A percentile compares a stretch with the other conserved stretches of the same genome.
These are phyloP conservation scores for Acephala macrosclerotiorum DNA, from an alignment of 2,329 filamentous ascomycete species.

Conservation along the genomic window DNA sequence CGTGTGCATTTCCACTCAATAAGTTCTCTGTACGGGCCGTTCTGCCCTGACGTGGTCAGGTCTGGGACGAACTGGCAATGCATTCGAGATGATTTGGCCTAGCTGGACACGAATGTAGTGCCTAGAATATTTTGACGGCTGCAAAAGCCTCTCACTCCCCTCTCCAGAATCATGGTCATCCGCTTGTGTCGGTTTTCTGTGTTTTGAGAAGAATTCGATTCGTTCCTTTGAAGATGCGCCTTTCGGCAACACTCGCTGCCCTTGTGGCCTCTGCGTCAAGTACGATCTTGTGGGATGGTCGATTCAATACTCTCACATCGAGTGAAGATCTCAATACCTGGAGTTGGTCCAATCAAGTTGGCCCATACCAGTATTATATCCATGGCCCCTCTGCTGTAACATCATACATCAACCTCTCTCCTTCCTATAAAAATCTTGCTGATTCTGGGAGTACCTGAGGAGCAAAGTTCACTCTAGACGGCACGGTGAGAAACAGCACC, in stretches of 20 bases:
- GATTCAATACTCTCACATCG: conserved; percentile 66
- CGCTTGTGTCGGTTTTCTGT: conserved; percentile 12
- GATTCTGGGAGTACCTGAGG: conserved; percentile 69
- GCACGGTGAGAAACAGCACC: conserved; percentile 45
- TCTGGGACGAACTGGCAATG: not conserved
- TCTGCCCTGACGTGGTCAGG: conserved; percentile 7
- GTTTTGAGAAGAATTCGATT: not conserved
- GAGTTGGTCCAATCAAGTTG: conserved; percentile 73
- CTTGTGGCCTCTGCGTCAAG: conserved; percentile 44
- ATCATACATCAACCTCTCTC: conserved; percentile 54
- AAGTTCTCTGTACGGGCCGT: conserved; percentile 14
- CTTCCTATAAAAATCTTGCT: conserved; percentile 56
- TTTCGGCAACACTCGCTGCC: conserved; percentile 34
- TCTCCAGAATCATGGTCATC: conserved; percentile 7
- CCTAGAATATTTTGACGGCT: not conserved
- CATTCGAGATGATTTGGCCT: not conserved
- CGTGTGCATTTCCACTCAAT: not conserved
- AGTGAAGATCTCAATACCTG: conserved; percentile 64
- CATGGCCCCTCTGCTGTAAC: conserved; percentile 60
- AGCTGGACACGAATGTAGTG: not conserved
- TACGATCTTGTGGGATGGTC: conserved; percentile 68
- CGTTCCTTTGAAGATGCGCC: conserved; percentile 32
- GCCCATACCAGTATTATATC: conserved; percentile 79
- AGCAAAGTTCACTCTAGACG: conserved; percentile 70
- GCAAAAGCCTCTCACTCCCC: not conserved